These are phyloP conservation scores for Echium plantagineum DNA, from an alignment of 257 asterid genomes.

Conservation along the genomic window DNA sequence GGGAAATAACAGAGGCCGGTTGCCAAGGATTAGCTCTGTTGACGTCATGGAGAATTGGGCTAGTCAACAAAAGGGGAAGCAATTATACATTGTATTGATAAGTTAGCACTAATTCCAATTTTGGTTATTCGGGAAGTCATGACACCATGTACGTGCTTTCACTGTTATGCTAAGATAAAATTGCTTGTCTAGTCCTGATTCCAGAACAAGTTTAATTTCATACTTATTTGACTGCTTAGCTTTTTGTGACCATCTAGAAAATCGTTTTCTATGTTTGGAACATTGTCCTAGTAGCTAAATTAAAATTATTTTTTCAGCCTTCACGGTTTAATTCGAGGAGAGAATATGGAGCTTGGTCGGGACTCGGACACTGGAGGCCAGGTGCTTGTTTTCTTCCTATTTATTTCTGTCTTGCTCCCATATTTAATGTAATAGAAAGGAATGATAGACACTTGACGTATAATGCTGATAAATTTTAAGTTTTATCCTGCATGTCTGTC, in stretches of 20 bases:
- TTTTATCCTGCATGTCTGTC: neutral
- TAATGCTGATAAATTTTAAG: neutral
- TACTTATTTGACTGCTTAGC: no score
- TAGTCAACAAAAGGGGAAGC: slow-evolving; percentile 33
- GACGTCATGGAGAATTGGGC: slow-evolving; percentile 46
- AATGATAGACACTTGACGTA: neutral
- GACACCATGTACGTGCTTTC: no score
- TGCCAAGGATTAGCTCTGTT: slow-evolving; percentile 40
- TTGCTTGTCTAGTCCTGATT: no score
- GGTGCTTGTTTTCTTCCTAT: slow-evolving; percentile 21
- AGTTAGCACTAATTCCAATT: slow-evolving; percentile 15
- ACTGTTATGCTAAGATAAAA: no score
- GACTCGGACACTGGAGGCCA: slow-evolving; percentile 76
- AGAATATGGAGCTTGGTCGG: slow-evolving; percentile 76
- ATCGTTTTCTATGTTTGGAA: neutral
- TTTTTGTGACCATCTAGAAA: no score
- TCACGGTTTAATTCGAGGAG: slow-evolving; percentile 72
- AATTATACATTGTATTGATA: slow-evolving; percentile 55
- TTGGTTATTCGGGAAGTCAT: neutral
- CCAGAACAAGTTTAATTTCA: no score
- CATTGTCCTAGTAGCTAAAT: slow-evolving; percentile 6
- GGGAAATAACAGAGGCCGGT: slow-evolving; percentile 28
- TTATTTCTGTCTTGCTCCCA: neutral
- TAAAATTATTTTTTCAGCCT: slow-evolving; percentile 26
- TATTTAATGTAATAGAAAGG: neutral